These are phyloP conservation scores for Xylaria sp. DNA, from an alignment of 2,329 filamentous ascomycete genomes.

Conservation along the genomic window DNA sequence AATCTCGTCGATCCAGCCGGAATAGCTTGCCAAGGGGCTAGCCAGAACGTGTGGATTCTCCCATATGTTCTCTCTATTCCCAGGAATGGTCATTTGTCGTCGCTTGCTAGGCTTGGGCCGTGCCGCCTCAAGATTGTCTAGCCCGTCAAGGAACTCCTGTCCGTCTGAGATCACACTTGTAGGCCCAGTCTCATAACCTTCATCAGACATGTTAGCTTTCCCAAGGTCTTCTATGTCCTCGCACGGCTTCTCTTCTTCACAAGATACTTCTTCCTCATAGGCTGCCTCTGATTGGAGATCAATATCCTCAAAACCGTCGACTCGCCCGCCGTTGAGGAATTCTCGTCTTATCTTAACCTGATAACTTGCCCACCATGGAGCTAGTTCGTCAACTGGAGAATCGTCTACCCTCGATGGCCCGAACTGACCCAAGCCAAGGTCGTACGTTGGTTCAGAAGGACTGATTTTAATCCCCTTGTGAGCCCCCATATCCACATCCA, in stretches of 20 bases:
- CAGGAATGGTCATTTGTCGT: slow-evolving; percentile 7
- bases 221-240: not conserved
- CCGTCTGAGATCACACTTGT: not conserved
- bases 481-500: not conserved
- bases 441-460: slow-evolving; percentile 25
- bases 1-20: slow-evolving; percentile 40
- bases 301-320: slow-evolving; percentile 23
- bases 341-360: slow-evolving; percentile 28
- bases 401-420: slow-evolving; percentile 31
- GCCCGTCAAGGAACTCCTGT: slow-evolving; percentile 30
- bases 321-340: slow-evolving; percentile 19
- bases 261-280: not conserved
- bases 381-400: not conserved
- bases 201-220: not conserved
- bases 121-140: slow-evolving; percentile 39
- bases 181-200: not conserved
- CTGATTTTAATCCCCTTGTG: slow-evolving; percentile 2
- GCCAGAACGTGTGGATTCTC: not conserved
- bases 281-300: not conserved
- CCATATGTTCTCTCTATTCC: slow-evolving; percentile 24
- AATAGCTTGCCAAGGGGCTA: not conserved
- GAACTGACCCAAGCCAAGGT: slow-evolving; percentile 40
- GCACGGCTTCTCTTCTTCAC: not conserved
- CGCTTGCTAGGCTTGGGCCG: not conserved
- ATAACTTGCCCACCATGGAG: slow-evolving; percentile 15